Percentiles rank a stretch among this genome's conserved stretches.
Conservation (phyloP, 345 rosid genomes). For the Diplotaxis tenuifolia region DNA sequence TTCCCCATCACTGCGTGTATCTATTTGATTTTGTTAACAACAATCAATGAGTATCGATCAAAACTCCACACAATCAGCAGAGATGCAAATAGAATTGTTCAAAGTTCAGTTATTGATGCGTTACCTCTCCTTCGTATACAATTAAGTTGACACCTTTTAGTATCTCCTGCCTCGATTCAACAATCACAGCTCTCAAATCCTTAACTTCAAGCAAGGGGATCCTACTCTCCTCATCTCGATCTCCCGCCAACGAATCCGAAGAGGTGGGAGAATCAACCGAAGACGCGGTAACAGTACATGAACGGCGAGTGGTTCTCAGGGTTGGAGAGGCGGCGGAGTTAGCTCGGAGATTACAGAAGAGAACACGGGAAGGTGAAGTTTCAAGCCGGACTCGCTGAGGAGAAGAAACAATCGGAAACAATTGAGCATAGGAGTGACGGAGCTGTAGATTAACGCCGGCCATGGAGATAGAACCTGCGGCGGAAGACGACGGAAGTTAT, state of each 20-base stretch:
- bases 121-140: slow-evolving; percentile 88
- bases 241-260: slow-evolving; percentile 29
- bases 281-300: background rate
- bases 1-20: slow-evolving; percentile 95
- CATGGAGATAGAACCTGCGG: slow-evolving; percentile 28
- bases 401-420: slow-evolving; percentile 21
- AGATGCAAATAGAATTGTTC: background rate
- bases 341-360: slow-evolving; percentile 30
- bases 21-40: slow-evolving; percentile 40
- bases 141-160: slow-evolving; percentile 77
- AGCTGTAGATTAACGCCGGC: slow-evolving; percentile 37
- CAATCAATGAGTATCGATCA: slow-evolving; percentile 5
- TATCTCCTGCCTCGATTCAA: slow-evolving; percentile 78
- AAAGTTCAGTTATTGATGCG: background rate
- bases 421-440: slow-evolving; percentile 27
- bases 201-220: slow-evolving; percentile 75
- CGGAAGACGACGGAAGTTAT: slow-evolving; percentile 33
- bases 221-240: slow-evolving; percentile 33
- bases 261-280: slow-evolving; percentile 35
- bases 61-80: background rate
- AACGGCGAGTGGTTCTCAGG: slow-evolving; percentile 23
- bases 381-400: slow-evolving; percentile 17
- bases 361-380: slow-evolving; percentile 22
- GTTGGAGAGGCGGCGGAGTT: slow-evolving; percentile 11
- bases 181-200: slow-evolving; percentile 73